Percentiles rank a stretch among this genome's conserved stretches.
Evolutionary conservation across 805 yeast species (phyloP).

Genomic region (Crinitomyces ghanaensis): DNA sequence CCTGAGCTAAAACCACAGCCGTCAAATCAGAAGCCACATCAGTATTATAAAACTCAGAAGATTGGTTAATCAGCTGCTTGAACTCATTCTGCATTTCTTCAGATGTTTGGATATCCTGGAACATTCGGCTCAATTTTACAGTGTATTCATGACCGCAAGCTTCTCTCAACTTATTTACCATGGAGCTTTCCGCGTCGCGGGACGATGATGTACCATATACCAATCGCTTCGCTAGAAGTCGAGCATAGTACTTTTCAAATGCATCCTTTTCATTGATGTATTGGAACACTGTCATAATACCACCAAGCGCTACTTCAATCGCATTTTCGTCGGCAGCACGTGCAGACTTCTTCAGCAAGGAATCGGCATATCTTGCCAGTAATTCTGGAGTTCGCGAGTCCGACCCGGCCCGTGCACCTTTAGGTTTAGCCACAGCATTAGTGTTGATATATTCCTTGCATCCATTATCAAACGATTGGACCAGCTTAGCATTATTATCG

Average conservation of each 20-base stretch:
- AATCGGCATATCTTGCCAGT: conserved; percentile 81
- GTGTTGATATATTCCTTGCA: conserved; percentile 74
- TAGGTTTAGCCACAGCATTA: conserved; percentile 59
- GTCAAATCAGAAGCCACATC: conserved; percentile 43
- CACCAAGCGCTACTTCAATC: conserved; percentile 60
- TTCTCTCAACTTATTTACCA: conserved; percentile 76
- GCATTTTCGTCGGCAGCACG: conserved; percentile 60
- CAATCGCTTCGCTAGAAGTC: conserved; percentile 77
- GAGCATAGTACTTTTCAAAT: conserved; percentile 85
- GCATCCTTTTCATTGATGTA: conserved; percentile 91
- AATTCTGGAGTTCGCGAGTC: conserved; percentile 83
- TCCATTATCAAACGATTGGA: conserved; percentile 80
- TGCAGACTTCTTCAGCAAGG: conserved; percentile 62
- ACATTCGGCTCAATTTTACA: conserved; percentile 89
- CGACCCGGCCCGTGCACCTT: too few species aligned
- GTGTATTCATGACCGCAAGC: conserved; percentile 91
- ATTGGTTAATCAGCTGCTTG: conserved; percentile 38
- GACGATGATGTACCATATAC: conserved; percentile 78
- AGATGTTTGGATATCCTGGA: conserved; percentile 82
- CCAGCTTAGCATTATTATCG: conserved; percentile 62
- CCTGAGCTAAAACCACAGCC: conserved; percentile 73
- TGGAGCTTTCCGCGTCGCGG: conserved; percentile 71
- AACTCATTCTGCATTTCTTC: conserved; percentile 57
- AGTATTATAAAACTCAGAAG: too few species aligned
- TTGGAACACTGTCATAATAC: conserved; percentile 75